Evolutionary conservation across 2,329 filamentous ascomycete genomes (phyloP), one percentile per base, ranked within the genome.

Genomic region (Neonectria faginata): DNA sequence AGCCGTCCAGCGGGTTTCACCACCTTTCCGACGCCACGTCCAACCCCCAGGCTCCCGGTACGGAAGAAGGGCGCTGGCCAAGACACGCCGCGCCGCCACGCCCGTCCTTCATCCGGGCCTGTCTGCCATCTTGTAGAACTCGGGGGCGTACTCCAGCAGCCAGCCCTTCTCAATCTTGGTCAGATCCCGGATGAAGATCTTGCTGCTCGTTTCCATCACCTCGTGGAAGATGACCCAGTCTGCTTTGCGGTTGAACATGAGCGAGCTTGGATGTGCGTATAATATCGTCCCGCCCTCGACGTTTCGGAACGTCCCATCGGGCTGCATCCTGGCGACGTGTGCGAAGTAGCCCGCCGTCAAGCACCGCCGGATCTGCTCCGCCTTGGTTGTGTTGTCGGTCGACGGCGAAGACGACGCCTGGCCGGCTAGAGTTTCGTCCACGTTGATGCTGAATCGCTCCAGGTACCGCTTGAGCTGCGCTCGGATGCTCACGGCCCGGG

Each of bases 151-250:
- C 78, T 98, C 93, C 52, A 94, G 77, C 71, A 99, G 84, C 92
- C 95, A 99, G n/a, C 82, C 84, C 84, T 93, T 97, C 77, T 97
- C 92, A 73, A 98, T 92, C 81, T 93, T 96, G n/a, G 91, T 96
- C 64, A 98, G 83, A 78, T 98, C 95, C 60, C 93, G 86, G 72
- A 99, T 97, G 76, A 91, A 98, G 0, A 88, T 94, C 84, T 98
- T 98, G 68, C 88, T 88, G 10, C 91, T 89, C 5, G 92, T 97
- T 81, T 98, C 93, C 84, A 97, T 88, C 41, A 97, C 89, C 80
- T 97, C 95, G 73, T 97, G 92, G 75, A 97, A 99, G 36, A 99
- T 87, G 10, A 98, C 94, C 94, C 95, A 98, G 68, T 97, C 94
- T 11, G 93, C 93, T 82, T 97, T 97, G 61, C 94, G 89, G 78